Evolutionary conservation across 139 green algal genomes (phyloP), one percentile per base, ranked within the genome.

Genomic region (Chlamydomonas sp.): DNA sequence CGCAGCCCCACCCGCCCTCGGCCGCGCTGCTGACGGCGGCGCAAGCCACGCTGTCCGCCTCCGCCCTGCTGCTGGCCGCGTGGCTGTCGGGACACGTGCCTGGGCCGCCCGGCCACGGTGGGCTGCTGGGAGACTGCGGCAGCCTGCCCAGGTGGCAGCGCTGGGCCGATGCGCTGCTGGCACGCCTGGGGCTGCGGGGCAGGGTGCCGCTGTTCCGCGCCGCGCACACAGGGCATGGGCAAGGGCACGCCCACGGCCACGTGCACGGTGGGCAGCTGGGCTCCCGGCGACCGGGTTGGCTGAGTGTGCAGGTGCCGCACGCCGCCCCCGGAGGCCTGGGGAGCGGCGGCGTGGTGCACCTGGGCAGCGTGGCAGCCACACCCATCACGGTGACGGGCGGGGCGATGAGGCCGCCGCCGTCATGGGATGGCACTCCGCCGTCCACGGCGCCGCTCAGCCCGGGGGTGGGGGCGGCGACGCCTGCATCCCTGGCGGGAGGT

Each of bases 21-120:
- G 75, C 84, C 1, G 84, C 84, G 9, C 75, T 88, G 63, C 72
- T 88, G 75, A 88, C 84, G 0, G 64, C 84, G 2, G 49, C 64
- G 2, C 84, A 88, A 58, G 57, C 63, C 9, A 57, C 83, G 63
- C 75, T 88, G 75, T 72, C 84, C 18, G 74, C 63, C 8, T 61
- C 15, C 17, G 77, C 78, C 63, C 64, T 88, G 3, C 15, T 83
- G 63, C 49, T 20, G 7, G 64, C 20, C 17, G 3, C 17, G 6
- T 18, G 15, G 59, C 16, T 10, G 17, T 12, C 77, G 14, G 17
- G 17, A 12, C 8, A 4, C 49, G 14, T 78, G 7, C 59, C 5
- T 2, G 74, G 73, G 10, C 63, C 49, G 49, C 18, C 20, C 58
- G 62, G 3, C 7, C 14, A 2, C 20, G 63, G n/a, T 15, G 20